Conservation (phyloP, 176 grass and related monocot species). For the Carex cristatella region DNA sequence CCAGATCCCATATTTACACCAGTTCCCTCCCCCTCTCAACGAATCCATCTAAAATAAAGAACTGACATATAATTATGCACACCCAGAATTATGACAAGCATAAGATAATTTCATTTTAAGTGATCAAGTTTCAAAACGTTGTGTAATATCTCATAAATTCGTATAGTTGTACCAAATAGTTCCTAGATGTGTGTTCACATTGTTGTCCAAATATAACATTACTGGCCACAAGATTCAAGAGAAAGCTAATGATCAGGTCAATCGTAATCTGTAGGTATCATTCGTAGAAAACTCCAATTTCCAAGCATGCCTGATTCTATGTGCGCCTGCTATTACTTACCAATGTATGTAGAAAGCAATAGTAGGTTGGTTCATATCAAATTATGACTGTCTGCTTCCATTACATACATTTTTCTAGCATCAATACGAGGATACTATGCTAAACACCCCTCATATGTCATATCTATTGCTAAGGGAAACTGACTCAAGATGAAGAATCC, state of each 20-base stretch:
- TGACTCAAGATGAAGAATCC: not conserved
- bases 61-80: not conserved
- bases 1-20: not conserved
- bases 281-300: not conserved
- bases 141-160: not conserved
- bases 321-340: not conserved
- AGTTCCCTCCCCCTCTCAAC: not conserved
- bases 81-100: not conserved
- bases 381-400: not conserved
- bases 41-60: not conserved
- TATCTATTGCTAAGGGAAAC: not conserved
- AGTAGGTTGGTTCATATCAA: not conserved
- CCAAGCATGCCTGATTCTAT: not conserved
- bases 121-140: not conserved
- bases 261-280: not conserved
- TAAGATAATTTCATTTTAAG: not conserved
- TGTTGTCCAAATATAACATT: not conserved
- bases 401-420: not conserved
- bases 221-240: not conserved
- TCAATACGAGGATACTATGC: not conserved
- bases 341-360: not conserved
- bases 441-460: not conserved
- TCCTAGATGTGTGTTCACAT: not conserved
- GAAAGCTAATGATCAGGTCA: not conserved
- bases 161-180: not conserved